Evolutionary conservation across 305 asterid genomes (phyloP).

Genomic region (Fraxinus nigra): DNA sequence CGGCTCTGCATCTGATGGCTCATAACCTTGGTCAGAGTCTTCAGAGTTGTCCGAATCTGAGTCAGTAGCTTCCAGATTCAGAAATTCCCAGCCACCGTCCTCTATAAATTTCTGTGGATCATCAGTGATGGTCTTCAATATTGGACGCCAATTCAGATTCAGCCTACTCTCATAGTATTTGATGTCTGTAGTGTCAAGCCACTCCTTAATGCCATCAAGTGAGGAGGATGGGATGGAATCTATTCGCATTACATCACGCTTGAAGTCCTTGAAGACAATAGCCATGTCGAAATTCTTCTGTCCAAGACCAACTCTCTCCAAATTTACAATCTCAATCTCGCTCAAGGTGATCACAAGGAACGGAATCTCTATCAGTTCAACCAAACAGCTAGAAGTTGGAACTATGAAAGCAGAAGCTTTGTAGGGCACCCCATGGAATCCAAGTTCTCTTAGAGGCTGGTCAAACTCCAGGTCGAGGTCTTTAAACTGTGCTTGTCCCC

Average conservation of each 20-base stretch:
- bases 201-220: constrained; percentile 70
- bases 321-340: constrained; percentile 77
- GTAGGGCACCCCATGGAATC: constrained; percentile 75
- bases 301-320: constrained; percentile 85
- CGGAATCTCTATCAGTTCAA: constrained; percentile 75
- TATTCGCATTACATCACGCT: constrained; percentile 66
- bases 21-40: constrained; percentile 69
- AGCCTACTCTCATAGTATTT: constrained; percentile 82
- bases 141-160: constrained; percentile 74
- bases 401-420: constrained; percentile 69
- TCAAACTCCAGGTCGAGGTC: constrained; percentile 69
- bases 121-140: constrained; percentile 61
- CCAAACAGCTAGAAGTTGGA: constrained; percentile 74
- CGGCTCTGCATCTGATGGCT: constrained; percentile 70
- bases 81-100: constrained; percentile 85
- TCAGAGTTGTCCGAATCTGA: constrained; percentile 60
- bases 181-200: constrained; percentile 76
- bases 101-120: constrained; percentile 73
- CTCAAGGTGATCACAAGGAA: constrained; percentile 62
- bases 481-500: constrained; percentile 66
- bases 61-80: constrained; percentile 70
- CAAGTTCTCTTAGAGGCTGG: constrained; percentile 76
- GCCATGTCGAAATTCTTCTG: constrained; percentile 90
- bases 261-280: constrained; percentile 79
- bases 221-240: constrained; percentile 71